phyloP scores from a whole-genome alignment of 352 stramenopile species.

The Pilasporangium apinafurcum region DNA sequence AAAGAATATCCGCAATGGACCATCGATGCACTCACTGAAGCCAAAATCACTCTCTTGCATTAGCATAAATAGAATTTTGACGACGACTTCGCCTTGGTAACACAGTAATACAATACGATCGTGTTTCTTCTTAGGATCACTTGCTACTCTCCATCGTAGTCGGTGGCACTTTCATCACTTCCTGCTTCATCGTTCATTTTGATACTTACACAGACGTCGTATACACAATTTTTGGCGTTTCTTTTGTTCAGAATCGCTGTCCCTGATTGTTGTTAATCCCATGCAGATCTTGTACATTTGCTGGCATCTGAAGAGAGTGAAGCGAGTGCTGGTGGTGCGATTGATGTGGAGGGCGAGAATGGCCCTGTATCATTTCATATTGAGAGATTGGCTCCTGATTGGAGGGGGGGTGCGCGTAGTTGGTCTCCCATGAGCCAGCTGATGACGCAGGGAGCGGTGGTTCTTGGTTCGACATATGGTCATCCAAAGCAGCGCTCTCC shows the following conservation, averaged over 20 bases:
- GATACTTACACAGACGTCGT: not conserved
- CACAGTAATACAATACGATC: no score
- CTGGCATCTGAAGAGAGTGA: slow-evolving; percentile 3
- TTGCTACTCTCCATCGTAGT: slow-evolving; percentile 17
- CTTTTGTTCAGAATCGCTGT: slow-evolving; percentile 28
- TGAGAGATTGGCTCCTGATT: no score
- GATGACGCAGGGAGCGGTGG: slow-evolving; percentile 1
- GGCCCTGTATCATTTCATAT: no score
- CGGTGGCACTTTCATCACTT: no score
- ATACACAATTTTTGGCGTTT: not conserved
- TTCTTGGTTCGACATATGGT: slow-evolving; percentile 22
- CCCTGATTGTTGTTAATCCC: slow-evolving; percentile 13
- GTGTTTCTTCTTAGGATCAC: no score
- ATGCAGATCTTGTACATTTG: slow-evolving; percentile 21
- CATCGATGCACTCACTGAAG: slow-evolving; percentile 56
- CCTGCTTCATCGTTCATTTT: no score
- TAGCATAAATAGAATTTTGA: slow-evolving; percentile 1
- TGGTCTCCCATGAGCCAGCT: no score
- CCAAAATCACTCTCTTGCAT: slow-evolving; percentile 37
- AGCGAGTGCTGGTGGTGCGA: slow-evolving; percentile 1
- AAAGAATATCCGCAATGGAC: slow-evolving; percentile 58
- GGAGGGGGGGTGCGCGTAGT: no score
- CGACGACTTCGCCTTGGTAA: no score
- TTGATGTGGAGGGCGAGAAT: no score
- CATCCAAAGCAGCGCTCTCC: slow-evolving; percentile 46